phyloP scores from a whole-genome alignment of 2,329 filamentous ascomycete genomes.

The Oidium heveae region DNA sequence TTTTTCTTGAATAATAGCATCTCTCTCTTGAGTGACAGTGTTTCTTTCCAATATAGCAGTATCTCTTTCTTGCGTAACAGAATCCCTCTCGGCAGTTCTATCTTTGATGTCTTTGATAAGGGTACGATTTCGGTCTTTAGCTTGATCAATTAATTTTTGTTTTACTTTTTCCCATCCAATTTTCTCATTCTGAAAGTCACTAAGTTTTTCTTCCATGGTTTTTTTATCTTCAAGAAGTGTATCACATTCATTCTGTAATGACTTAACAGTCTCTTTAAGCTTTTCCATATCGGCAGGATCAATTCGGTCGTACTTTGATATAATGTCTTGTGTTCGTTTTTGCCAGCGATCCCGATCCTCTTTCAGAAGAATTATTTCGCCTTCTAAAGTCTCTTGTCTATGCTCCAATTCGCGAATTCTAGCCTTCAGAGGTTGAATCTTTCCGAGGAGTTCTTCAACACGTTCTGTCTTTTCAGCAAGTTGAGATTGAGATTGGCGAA shows the following conservation, averaged over 20 bases:
- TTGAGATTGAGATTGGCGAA: constrained; percentile 51
- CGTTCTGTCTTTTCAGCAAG: constrained; percentile 49
- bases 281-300: constrained; percentile 83
- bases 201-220: constrained; percentile 26
- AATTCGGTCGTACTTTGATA: constrained; percentile 86
- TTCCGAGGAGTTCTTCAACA: constrained; percentile 46
- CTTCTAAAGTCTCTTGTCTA: constrained; percentile 37
- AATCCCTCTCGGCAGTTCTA: constrained; percentile 19
- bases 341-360: constrained; percentile 89
- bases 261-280: constrained; percentile 52
- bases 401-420: constrained; percentile 64
- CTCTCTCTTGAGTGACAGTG: constrained; percentile 17
- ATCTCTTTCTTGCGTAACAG: constrained; percentile 19
- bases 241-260: constrained; percentile 39
- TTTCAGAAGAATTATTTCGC: constrained; percentile 69
- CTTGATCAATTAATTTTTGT: constrained; percentile 31
- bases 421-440: constrained; percentile 60
- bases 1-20: constrained; percentile 18
- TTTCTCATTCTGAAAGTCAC: constrained; percentile 28
- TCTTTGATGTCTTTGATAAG: constrained; percentile 29
- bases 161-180: constrained; percentile 25
- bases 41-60: not conserved
- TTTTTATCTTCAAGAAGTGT: constrained; percentile 15
- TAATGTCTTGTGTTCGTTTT: constrained; percentile 82
- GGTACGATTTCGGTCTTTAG: constrained; percentile 32